phyloP scores from a whole-genome alignment of 352 stramenopile genomes.

The Phytophthora ohioensis region DNA sequence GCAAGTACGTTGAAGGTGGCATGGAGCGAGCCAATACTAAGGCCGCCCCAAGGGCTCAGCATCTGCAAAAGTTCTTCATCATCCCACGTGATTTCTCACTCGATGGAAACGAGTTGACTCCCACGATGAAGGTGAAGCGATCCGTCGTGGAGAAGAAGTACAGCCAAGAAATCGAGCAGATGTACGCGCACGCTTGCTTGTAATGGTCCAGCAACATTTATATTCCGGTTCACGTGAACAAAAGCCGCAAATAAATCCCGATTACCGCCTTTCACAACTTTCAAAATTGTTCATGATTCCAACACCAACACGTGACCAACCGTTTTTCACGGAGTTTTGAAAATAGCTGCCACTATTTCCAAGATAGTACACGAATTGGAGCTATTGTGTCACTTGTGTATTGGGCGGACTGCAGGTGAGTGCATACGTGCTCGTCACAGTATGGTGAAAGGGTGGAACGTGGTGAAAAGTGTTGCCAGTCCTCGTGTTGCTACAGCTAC shows the following conservation, averaged over 20 bases:
- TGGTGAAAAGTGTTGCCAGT: slow-evolving; percentile 12
- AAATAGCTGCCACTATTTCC: slow-evolving; percentile 24
- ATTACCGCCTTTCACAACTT: background rate
- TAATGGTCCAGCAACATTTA: background rate
- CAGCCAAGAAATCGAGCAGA: slow-evolving; percentile 80
- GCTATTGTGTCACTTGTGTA: slow-evolving; percentile 26
- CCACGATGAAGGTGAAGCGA: slow-evolving; percentile 96
- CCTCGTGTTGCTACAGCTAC: slow-evolving; percentile 6
- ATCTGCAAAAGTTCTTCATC: slow-evolving; percentile 85
- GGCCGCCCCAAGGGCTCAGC: slow-evolving; percentile 60
- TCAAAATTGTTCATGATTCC: too few relatives aligned
- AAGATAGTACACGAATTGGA: slow-evolving; percentile 3
- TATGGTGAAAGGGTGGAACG: slow-evolving; percentile 36
- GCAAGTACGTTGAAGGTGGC: slow-evolving; percentile 78
- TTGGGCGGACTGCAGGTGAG: background rate
- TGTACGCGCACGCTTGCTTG: slow-evolving; percentile 66
- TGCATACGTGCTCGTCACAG: slow-evolving; percentile 2
- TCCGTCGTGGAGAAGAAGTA: slow-evolving; percentile 90
- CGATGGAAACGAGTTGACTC: slow-evolving; percentile 90
- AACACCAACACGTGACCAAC: background rate
- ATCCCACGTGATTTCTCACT: slow-evolving; percentile 88
- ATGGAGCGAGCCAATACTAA: slow-evolving; percentile 71
- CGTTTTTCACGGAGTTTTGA: slow-evolving; percentile 19
- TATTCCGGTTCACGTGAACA: background rate
- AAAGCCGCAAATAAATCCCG: too few relatives aligned